These are phyloP conservation scores for Bacterosira constricta DNA, from an alignment of 108 stramenopile species.

Conservation along the genomic window DNA sequence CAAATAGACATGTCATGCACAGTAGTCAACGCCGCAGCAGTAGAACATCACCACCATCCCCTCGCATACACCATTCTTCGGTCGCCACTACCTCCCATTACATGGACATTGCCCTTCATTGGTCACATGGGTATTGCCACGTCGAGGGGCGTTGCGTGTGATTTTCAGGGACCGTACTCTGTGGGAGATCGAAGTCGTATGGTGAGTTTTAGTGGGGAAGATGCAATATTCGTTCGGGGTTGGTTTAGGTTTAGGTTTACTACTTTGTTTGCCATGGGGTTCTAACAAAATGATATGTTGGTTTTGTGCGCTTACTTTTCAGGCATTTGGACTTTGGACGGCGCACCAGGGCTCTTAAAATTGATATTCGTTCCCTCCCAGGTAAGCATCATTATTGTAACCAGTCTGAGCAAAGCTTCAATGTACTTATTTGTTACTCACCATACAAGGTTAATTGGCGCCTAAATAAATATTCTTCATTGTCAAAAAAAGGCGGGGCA, in stretches of 20 bases:
- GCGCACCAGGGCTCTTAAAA: slow-evolving; percentile 63
- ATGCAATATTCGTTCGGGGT: background rate
- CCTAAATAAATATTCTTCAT: background rate
- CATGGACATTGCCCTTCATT: slow-evolving; percentile 90
- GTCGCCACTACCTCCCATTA: slow-evolving; percentile 91
- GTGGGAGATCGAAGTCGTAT: slow-evolving; percentile 84
- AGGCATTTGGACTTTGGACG: slow-evolving; percentile 56
- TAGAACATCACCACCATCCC: slow-evolving; percentile 16
- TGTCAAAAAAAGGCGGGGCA: slow-evolving; percentile 37
- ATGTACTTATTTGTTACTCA: background rate
- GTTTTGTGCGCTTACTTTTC: no score
- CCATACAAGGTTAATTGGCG: background rate
- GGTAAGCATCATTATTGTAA: slow-evolving; percentile 16
- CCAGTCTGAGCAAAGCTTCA: background rate
- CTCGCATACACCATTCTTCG: slow-evolving; percentile 74
- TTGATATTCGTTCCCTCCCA: slow-evolving; percentile 44
- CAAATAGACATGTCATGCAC: no score
- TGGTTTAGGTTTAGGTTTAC: background rate
- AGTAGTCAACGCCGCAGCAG: no score
- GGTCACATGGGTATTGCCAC: slow-evolving; percentile 97
- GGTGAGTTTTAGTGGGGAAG: slow-evolving; percentile 33
- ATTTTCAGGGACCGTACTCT: slow-evolving; percentile 95
- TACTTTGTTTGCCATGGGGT: background rate
- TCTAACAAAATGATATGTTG: no score
- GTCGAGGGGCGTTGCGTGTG: slow-evolving; percentile 82